Percentiles rank a stretch among this genome's conserved stretches.
Evolutionary conservation across 2,329 filamentous ascomycete species (phyloP).

Genomic region (Cladophialophora bantiana): DNA sequence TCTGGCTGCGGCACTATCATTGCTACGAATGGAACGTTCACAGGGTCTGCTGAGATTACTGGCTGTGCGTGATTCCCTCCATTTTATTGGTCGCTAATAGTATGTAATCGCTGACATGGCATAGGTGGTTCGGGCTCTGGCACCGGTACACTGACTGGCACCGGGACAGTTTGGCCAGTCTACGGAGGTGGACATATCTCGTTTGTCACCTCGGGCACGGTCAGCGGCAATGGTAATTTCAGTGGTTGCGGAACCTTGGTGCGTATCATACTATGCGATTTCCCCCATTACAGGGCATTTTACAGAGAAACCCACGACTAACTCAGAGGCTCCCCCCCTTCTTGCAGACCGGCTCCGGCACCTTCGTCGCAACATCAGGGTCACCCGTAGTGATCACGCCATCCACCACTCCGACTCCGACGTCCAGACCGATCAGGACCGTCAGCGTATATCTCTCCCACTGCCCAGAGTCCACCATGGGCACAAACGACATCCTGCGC

Average conservation of each 20-base stretch:
- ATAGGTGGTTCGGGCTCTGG: constrained; percentile 36
- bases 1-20: constrained; percentile 37
- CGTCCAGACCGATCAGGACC: constrained; percentile 26
- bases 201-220: constrained; percentile 33
- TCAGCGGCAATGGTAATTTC: constrained; percentile 34
- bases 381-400: constrained; percentile 25
- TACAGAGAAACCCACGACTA: no score
- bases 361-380: constrained; percentile 34
- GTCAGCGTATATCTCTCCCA: constrained; percentile 35
- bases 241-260: constrained; percentile 38
- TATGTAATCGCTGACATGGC: background rate
- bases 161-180: constrained; percentile 37
- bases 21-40: constrained; percentile 35
- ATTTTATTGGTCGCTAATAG: background rate
- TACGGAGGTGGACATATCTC: constrained; percentile 25
- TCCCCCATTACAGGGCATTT: no score
- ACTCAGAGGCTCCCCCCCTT: background rate
- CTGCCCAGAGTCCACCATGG: constrained; percentile 25
- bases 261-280: constrained; percentile 7
- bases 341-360: constrained; percentile 34
- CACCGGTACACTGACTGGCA: constrained; percentile 35
- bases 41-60: constrained; percentile 34
- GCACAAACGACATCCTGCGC: background rate
- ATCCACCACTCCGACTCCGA: constrained; percentile 24
- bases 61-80: constrained; percentile 30